Evolutionary conservation across 2,329 filamentous ascomycete genomes (phyloP).

Genomic region (Chalara sp.): DNA sequence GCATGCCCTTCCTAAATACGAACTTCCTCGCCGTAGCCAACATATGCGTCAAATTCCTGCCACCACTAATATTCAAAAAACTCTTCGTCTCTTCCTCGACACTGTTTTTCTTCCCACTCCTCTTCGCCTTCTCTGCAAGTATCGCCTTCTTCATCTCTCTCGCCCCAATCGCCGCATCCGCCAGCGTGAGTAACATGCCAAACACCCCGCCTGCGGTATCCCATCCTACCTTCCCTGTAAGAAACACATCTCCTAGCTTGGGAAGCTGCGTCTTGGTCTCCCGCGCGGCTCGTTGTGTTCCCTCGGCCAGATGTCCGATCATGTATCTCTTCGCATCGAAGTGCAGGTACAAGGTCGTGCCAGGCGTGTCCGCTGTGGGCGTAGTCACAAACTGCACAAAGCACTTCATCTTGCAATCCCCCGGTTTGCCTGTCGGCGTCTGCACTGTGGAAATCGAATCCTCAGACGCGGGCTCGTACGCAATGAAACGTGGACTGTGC

Average conservation of each 20-base stretch:
- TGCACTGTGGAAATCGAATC: not conserved
- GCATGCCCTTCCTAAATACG: constrained; percentile 77
- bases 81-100: constrained; percentile 15
- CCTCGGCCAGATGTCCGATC: constrained; percentile 77
- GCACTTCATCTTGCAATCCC: constrained; percentile 54
- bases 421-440: not conserved
- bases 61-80: constrained; percentile 65
- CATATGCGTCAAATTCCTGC: constrained; percentile 71
- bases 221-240: constrained; percentile 76
- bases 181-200: constrained; percentile 78
- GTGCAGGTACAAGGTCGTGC: constrained; percentile 69
- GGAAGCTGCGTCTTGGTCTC: constrained; percentile 54
- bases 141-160: constrained; percentile 37
- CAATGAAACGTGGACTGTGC: not conserved
- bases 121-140: constrained; percentile 29
- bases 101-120: constrained; percentile 6
- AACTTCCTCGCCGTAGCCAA: constrained; percentile 80
- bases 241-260: constrained; percentile 70
- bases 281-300: constrained; percentile 67
- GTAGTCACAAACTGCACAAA: constrained; percentile 70
- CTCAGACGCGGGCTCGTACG: not conserved
- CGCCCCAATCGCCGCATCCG: constrained; percentile 52
- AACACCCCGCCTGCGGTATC: constrained; percentile 71
- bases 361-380: constrained; percentile 82
- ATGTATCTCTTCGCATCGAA: constrained; percentile 79